Base-by-base conservation (phyloP, 768 basidiomycete species). In the Russula griseocarnosa region DNA sequence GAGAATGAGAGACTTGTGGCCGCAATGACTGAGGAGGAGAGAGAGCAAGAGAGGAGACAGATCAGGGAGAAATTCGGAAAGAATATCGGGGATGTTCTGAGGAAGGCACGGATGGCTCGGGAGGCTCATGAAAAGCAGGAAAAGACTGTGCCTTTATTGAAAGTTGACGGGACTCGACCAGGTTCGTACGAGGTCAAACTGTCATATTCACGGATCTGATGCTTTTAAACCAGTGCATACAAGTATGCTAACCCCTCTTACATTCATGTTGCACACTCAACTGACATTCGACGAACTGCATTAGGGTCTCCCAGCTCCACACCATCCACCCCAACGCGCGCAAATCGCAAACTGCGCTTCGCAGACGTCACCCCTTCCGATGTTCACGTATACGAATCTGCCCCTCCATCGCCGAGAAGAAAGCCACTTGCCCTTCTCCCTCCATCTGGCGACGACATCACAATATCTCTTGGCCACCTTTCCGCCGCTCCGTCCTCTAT, bases 311-410 rank as follows among this genome's bases (percentile, higher is more conserved):
- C 68, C n/a, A n/a, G n/a, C n/a, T n/a, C n/a, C n/a, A n/a, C n/a
- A 14, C 86, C 88, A 16, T 81, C 86, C 73, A 79, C 84, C 72
- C 57, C 83, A 74, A 66, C 80, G 1, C 58, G 68, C 2, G 58
- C 44, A 1, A 70, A 77, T 55, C 76, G 86, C 16, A 83, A 76
- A 67, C 74, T 92, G 34, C 85, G 91, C 20, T 94, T 94, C 69
- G 88, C 90, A 36, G 86, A 92, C 44, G 77, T 91, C 18, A 83
- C 81, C 1, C 84, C 88, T 0, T 74, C 82, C n/a, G 88, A 92
- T 70, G 83, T 93, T 2, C 81, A 90, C 73, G 86, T 93, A 1
- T 93, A 93, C 70, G 88, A 91, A 69, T 92, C 90, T 16, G 86
- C 84, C 1, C 91, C 90, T 5, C 77, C 87, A 2, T 91, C 92